Evolutionary conservation across 257 asterid species (phyloP), one percentile per base, ranked within the genome.

Genomic region (Prunella vulgaris): DNA sequence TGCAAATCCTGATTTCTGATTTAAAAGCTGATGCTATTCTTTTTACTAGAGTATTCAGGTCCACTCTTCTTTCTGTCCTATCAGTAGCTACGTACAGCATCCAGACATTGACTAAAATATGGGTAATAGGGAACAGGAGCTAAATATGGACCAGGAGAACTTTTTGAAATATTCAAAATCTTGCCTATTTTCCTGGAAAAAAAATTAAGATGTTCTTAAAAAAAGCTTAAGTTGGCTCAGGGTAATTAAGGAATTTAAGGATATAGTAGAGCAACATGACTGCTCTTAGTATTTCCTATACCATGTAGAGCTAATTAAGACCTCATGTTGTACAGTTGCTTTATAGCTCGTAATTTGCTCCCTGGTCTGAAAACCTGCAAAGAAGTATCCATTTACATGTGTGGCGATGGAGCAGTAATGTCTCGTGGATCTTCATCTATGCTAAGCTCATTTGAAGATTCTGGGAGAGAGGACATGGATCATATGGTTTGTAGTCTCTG

Each of bases 281-380:
- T 63, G 32, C 42, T 22, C 53, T 3, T 51, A 13, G 52, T 20
- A 17, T 49, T 68, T 10, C 13, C n/a, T 60, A 28, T 22, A 66
- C 66, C 72, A 17, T 52, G 42, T 61, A 33, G 65, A 69, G 73
- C 73, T 79, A 61, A 77, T 42, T 51, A 15, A n/a, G 27, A 24
- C 58, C 17, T 71, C 74, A 62, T 76, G 32, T 66, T 78, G 27
- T 68, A 71, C 87, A 93, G 98, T 80, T 90, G 98, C 87, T 90
- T 81, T 48, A 90, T 93, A 74, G 97, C 98, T 53, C 82, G 94
- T 83, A 93, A 90, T 80, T 69, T 93, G 75, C 97, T 93, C 62
- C 79, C 97, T 60, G 98, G 96, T 69, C 79, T 90, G 80, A 90
- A 86, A 83, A 88, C 98, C 57, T 93, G 98, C 82, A 69, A 80